These are phyloP conservation scores for Termitomyces sp. DNA, from an alignment of 768 basidiomycete genomes.

Conservation along the genomic window DNA sequence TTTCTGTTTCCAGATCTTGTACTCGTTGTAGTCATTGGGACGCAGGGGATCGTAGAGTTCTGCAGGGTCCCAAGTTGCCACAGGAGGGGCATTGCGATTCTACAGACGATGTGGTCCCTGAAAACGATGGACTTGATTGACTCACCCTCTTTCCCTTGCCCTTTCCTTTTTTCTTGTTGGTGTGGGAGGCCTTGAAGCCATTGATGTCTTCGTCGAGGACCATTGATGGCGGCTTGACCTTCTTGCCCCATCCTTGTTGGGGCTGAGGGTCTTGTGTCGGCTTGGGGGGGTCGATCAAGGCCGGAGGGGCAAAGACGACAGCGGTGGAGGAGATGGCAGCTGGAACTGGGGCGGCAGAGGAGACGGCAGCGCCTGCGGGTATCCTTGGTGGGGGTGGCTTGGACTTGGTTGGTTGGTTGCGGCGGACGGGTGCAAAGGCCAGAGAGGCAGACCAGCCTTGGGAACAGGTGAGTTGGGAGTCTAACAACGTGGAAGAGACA, in stretches of 20 bases:
- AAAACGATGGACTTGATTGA: neutral
- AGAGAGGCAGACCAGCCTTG: conserved; percentile 88
- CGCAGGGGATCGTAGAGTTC: conserved; percentile 79
- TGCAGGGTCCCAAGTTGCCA: conserved; percentile 68
- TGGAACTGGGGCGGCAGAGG: conserved; percentile 23
- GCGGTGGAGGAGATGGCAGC: conserved; percentile 39
- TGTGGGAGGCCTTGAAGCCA: conserved; percentile 62
- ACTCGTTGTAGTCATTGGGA: conserved; percentile 88
- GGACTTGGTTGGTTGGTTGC: conserved; percentile 50
- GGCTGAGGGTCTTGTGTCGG: conserved; percentile 29
- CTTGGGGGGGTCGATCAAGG: conserved; percentile 38
- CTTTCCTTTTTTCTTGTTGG: conserved; percentile 54
- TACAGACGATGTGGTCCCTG: conserved; percentile 20
- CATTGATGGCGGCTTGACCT: conserved; percentile 89
- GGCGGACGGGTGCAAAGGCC: conserved; percentile 81
- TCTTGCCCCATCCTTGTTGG: conserved; percentile 79
- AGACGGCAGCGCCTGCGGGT: conserved; percentile 59
- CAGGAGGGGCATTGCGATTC: conserved; percentile 55
- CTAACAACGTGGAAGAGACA: too few species aligned
- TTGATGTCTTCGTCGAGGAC: conserved; percentile 86
- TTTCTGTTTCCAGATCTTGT: conserved; percentile 74
- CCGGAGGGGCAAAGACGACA: conserved; percentile 66
- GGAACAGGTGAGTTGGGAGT: conserved; percentile 27
- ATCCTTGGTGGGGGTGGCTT: conserved; percentile 50
- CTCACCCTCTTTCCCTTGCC: conserved; percentile 59